phyloP scores from a whole-genome alignment of 2,329 filamentous ascomycete species.

The Colletotrichum limetticola region DNA sequence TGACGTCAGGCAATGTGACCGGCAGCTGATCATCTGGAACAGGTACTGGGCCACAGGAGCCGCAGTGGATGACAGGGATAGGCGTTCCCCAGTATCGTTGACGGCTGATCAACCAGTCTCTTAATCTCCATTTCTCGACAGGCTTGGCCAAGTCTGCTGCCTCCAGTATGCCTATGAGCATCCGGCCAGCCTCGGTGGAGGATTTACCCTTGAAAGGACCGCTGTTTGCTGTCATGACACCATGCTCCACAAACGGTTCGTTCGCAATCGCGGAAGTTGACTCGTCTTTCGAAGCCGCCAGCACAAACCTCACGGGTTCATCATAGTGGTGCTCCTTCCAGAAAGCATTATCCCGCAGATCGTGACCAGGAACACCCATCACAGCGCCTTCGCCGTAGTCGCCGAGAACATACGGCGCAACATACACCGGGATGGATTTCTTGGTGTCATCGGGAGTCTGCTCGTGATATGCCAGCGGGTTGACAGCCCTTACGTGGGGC shows the following conservation, averaged over 20 bases:
- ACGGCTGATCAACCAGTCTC: slow-evolving; percentile 93
- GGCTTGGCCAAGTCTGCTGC: slow-evolving; percentile 67
- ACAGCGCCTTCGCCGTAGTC: slow-evolving; percentile 90
- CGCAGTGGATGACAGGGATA: slow-evolving; percentile 88
- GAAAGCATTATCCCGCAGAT: slow-evolving; percentile 81
- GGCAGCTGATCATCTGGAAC: slow-evolving; percentile 83
- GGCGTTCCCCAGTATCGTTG: slow-evolving; percentile 93
- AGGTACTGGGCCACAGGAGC: slow-evolving; percentile 79
- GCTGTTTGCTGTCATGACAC: slow-evolving; percentile 74
- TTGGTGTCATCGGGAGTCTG: slow-evolving; percentile 61
- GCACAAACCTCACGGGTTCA: slow-evolving; percentile 71
- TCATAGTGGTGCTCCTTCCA: slow-evolving; percentile 77
- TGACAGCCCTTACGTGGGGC: slow-evolving; percentile 68
- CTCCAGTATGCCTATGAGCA: slow-evolving; percentile 68
- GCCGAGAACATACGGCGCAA: slow-evolving; percentile 85
- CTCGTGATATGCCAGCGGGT: slow-evolving; percentile 71
- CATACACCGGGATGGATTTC: slow-evolving; percentile 76
- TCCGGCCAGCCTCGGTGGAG: slow-evolving; percentile 70
- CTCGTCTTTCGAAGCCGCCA: slow-evolving; percentile 63
- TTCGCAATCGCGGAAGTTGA: slow-evolving; percentile 54
- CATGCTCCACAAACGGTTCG: slow-evolving; percentile 72
- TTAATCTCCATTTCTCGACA: slow-evolving; percentile 81
- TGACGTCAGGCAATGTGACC: slow-evolving; percentile 77
- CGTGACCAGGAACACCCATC: slow-evolving; percentile 92
- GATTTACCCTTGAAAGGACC: slow-evolving; percentile 72